Evolutionary conservation across 2,329 filamentous ascomycete species (phyloP).

Genomic region (Penicillium palitans): DNA sequence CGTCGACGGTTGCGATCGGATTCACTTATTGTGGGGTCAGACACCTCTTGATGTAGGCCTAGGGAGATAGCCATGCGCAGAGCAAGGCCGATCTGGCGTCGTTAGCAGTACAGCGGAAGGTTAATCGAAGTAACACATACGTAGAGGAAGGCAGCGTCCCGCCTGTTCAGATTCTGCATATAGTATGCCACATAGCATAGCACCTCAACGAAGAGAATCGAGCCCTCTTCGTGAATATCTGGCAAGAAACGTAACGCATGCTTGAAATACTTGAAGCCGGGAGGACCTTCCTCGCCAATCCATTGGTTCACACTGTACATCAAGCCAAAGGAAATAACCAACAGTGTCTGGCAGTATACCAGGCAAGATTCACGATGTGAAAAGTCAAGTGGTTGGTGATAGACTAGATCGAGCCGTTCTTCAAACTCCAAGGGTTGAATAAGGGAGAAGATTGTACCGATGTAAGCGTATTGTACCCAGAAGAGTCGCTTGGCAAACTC

Average conservation of each 20-base stretch:
- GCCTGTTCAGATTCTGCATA: constrained; percentile 58
- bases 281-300: constrained; percentile 54
- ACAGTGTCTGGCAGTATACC: constrained; percentile 53
- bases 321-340: constrained; percentile 57
- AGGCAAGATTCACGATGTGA: constrained; percentile 51
- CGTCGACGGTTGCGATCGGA: constrained; percentile 52
- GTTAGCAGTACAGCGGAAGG: constrained; percentile 6
- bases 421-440: constrained; percentile 52
- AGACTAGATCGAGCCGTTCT: constrained; percentile 46
- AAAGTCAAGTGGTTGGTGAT: constrained; percentile 46
- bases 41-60: constrained; percentile 57
- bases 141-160: constrained; percentile 58
- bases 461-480: constrained; percentile 56
- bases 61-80: constrained; percentile 59
- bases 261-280: constrained; percentile 58
- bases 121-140: constrained; percentile 22
- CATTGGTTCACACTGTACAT: constrained; percentile 60
- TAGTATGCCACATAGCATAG: constrained; percentile 58
- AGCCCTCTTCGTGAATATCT: constrained; percentile 57
- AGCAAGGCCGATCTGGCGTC: constrained; percentile 50
- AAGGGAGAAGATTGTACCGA: constrained; percentile 59
- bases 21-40: constrained; percentile 41
- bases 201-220: constrained; percentile 56
- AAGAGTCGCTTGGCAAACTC: constrained; percentile 55
- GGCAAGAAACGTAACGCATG: constrained; percentile 55